Evolutionary conservation across 2,329 filamentous ascomycete genomes (phyloP).

Genomic region (Stagonosporopsis vannaccii): DNA sequence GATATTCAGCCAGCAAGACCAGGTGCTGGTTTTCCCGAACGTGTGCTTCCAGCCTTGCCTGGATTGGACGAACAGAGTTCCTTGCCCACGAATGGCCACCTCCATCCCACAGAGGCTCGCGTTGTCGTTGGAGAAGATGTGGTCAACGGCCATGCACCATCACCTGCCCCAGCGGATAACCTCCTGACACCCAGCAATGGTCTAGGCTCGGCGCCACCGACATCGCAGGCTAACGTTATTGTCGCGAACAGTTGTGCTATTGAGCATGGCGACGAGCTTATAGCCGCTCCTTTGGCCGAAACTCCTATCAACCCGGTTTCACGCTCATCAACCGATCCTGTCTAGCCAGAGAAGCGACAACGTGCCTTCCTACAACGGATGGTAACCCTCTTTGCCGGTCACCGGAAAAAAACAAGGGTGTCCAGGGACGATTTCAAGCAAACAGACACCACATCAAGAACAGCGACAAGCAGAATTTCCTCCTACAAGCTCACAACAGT

Average conservation of each 20-base stretch:
- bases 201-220: neutral
- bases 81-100: neutral
- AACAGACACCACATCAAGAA: neutral
- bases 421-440: neutral
- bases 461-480: no score
- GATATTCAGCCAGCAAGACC: neutral
- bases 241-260: neutral
- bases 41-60: neutral
- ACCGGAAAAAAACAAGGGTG: neutral
- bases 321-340: neutral
- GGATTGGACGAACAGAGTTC: no score
- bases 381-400: slow-evolving; percentile 22
- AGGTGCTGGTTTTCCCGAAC: neutral
- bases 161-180: neutral
- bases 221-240: neutral
- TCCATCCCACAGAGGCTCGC: no score
- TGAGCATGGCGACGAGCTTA: neutral
- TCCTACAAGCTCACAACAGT: neutral
- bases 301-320: neutral
- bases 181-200: neutral
- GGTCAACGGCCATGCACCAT: neutral
- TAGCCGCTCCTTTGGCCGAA: neutral
- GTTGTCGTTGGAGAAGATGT: neutral
- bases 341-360: neutral
- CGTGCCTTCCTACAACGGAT: slow-evolving; percentile 10